Evolutionary conservation across 441 rosid genomes (phyloP), one percentile per base, ranked within the genome.

Genomic region (Aleurites moluccanus): DNA sequence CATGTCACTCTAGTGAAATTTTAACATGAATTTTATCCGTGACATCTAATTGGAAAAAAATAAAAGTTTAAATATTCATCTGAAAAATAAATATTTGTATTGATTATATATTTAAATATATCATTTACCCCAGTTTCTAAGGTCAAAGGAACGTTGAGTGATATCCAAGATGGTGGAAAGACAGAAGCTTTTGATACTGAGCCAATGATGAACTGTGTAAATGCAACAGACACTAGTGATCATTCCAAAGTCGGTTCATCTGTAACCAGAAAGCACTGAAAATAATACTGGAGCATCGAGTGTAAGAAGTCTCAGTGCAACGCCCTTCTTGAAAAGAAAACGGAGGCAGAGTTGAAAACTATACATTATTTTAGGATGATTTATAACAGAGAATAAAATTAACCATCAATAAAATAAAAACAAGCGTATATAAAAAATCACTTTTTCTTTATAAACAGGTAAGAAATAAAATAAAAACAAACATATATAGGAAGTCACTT

Each of bases 311-410:
- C 82, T 92, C 73, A 89, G 84, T 70, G 92, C 89, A 23, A 89
- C 90, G 93, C 94, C 98, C 42, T 83, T 80, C 80, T 85, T 93
- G 82, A 92, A 86, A 80, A 88, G 91, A 77, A 96, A 92, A 79
- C 88, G 88, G 28, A 86, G 92, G 74, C 90, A 86, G 75, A 75
- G 67, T 62, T 90, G 84, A 89, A 64, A 53, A 13, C 47, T 13
- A n/a, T 21, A 3, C 4, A 15, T 16, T 20, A 53, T 53, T 33
- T 69, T 20, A 66, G 44, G 30, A 44, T 3, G n/a, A n/a, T n/a
- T n/a, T n/a, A n/a, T n/a, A n/a, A n/a, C n/a, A n/a, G n/a, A n/a
- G n/a, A n/a, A n/a, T n/a, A n/a, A n/a, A n/a, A n/a, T n/a, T n/a
- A n/a, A n/a, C n/a, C n/a, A n/a, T n/a, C n/a, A n/a, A n/a, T n/a